phyloP scores from a whole-genome alignment of 345 rosid genomes.

The Eucalyptus regnans region DNA sequence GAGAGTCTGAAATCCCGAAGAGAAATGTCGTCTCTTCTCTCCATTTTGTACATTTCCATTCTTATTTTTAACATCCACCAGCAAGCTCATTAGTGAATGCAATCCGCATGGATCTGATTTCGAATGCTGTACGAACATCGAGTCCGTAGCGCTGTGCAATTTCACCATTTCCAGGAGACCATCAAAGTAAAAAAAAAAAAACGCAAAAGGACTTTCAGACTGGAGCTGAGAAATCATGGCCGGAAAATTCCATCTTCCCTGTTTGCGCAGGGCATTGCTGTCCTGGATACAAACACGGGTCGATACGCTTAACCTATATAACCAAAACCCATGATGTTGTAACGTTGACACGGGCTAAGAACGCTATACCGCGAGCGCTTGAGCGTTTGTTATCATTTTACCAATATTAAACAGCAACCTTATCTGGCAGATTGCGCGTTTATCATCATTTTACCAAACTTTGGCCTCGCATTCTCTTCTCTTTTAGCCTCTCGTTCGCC shows the following conservation, averaged over 20 bases:
- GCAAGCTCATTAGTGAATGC: not conserved
- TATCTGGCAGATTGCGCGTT: not conserved
- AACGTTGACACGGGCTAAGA: not conserved
- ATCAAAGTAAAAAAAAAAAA: not conserved
- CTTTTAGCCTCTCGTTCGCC: not conserved
- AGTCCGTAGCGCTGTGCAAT: not conserved
- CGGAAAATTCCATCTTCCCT: not conserved
- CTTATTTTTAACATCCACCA: not conserved
- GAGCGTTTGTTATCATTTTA: not conserved
- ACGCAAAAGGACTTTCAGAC: not conserved
- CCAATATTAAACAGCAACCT: not conserved
- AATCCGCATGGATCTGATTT: not conserved
- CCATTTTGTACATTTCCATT: not conserved
- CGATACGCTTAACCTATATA: not conserved
- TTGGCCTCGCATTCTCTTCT: not conserved
- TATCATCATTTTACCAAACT: not conserved
- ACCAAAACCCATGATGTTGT: not conserved
- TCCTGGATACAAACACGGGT: not conserved
- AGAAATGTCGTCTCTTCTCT: not conserved
- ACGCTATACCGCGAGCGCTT: not conserved
- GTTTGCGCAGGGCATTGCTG: not conserved
- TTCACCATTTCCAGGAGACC: not conserved
- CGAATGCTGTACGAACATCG: not conserved
- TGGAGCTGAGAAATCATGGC: not conserved
- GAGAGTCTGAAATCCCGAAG: not conserved